Percentiles rank a stretch among this genome's conserved stretches.
phyloP scores from a whole-genome alignment of 2,329 filamentous ascomycete genomes.

The Cercospora sp. region DNA sequence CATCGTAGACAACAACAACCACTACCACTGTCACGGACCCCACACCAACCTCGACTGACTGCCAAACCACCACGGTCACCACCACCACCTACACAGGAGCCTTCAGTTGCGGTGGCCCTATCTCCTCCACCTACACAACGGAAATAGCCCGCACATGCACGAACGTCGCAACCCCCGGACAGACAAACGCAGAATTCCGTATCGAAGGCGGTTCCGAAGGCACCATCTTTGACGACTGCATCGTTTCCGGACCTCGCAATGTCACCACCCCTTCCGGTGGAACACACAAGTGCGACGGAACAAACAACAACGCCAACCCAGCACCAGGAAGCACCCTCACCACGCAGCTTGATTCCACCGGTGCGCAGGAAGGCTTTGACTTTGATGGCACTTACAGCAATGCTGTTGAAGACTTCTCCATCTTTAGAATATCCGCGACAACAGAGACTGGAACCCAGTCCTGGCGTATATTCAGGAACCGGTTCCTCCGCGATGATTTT shows the following conservation, averaged over 20 bases:
- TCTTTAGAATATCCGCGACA: constrained; percentile 19
- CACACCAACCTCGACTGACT: background rate
- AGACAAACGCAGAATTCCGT: constrained; percentile 21
- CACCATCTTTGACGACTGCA: constrained; percentile 29
- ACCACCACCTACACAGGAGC: too few species aligned
- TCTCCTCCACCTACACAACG: constrained; percentile 16
- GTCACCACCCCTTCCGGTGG: constrained; percentile 27
- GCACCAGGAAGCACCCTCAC: constrained; percentile 24
- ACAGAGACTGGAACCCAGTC: constrained; percentile 6
- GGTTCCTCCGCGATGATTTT: constrained; percentile 3
- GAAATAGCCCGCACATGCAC: constrained; percentile 1
- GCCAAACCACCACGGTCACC: background rate
- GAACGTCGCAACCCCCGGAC: background rate
- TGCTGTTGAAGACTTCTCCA: constrained; percentile 26
- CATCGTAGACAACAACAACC: background rate
- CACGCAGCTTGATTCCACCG: constrained; percentile 24
- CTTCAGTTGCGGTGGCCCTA: too few species aligned
- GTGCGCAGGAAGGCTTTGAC: constrained; percentile 13
- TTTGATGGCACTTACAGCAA: constrained; percentile 26
- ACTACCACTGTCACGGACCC: background rate
- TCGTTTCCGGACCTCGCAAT: constrained; percentile 19
- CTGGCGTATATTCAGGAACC: constrained; percentile 28
- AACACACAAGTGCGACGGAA: constrained; percentile 27
- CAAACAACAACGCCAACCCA: constrained; percentile 16
- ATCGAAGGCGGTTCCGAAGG: constrained; percentile 28